Evolutionary conservation across 139 green algal species (phyloP), one percentile per base, ranked within the genome.

Genomic region (Edaphochlamys debaryana): DNA sequence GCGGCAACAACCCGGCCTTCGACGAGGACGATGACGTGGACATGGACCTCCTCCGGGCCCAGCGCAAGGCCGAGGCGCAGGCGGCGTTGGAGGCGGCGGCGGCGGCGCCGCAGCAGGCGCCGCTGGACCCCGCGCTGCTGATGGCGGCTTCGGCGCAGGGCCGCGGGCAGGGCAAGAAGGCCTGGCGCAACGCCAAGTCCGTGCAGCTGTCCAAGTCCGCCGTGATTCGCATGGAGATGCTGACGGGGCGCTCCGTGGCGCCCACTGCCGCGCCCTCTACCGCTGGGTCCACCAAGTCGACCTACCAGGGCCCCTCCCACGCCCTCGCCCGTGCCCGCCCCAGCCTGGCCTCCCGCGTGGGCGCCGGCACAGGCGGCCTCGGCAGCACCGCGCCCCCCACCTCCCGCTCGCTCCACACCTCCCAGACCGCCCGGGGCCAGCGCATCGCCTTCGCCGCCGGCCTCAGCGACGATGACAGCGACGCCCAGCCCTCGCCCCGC

Each of bases 201-300:
- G 52, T 36, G 30, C 36, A 36, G 8, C 67, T 85, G 30, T 69
- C 42, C 68, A 85, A 85, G 67, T 69, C 42, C 29, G 79, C 67
- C 3, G 41, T 85, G 11, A 85, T 85, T 30, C 67, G 68, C 23
- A 77, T 85, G 79, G 79, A 85, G 52, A 85, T 85, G 79, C 36
- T 73, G 23, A 29, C 73, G 38, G 73, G 73, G 5, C 38, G 37
- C 13, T 15, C 73, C 11, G 9, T 38, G 2, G 54, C 54, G 54
- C 5, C 22, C n/a, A n/a, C n/a, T n/a, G n/a, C n/a, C n/a, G n/a
- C n/a, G n/a, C n/a, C n/a, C n/a, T n/a, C n/a, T n/a, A n/a, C n/a
- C n/a, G n/a, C n/a, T n/a, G n/a, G n/a, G n/a, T n/a, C n/a, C n/a
- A n/a, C n/a, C n/a, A n/a, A n/a, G n/a, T n/a, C n/a, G n/a, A n/a